Conservation (phyloP, 2,329 filamentous ascomycete species). For the Calonectria multiphialidica region DNA sequence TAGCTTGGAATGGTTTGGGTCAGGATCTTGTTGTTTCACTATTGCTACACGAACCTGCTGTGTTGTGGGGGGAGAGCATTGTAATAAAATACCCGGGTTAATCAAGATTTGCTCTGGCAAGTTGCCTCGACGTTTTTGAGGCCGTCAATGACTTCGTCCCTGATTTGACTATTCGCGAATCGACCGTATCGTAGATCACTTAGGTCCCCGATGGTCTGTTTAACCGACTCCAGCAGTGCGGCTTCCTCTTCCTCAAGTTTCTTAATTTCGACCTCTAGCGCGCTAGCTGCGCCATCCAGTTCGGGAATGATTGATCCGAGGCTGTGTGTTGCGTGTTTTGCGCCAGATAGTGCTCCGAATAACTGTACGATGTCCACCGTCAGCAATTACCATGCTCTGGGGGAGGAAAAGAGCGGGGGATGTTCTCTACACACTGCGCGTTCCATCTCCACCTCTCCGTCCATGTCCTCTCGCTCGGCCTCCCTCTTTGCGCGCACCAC, state of each 20-base stretch:
- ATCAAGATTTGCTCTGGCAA: conserved; percentile 64
- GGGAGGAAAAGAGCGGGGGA: neutral
- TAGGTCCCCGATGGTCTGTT: conserved; percentile 76
- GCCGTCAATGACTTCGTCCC: conserved; percentile 75
- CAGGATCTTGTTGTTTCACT: conserved; percentile 30
- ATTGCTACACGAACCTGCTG: conserved; percentile 30
- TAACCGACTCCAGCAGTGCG: conserved; percentile 70
- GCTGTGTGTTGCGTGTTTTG: conserved; percentile 67
- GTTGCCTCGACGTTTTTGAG: conserved; percentile 68
- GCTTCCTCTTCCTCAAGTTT: conserved; percentile 75
- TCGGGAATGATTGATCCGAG: conserved; percentile 75
- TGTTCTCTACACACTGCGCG: conserved; percentile 57
- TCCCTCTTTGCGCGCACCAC: conserved; percentile 66
- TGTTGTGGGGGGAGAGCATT: conserved; percentile 22
- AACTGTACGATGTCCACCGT: conserved; percentile 56
- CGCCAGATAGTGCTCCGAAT: conserved; percentile 64
- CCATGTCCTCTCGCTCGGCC: conserved; percentile 66
- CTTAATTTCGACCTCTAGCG: conserved; percentile 77
- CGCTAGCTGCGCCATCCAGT: conserved; percentile 74
- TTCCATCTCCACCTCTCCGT: conserved; percentile 75
- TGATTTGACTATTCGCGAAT: conserved; percentile 73
- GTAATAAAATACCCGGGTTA: conserved; percentile 33
- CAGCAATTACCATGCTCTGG: neutral
- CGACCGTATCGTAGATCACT: conserved; percentile 88
- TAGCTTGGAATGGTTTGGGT: conserved; percentile 26